phyloP scores from a whole-genome alignment of 495 filamentous ascomycete species.

The Neurospora terricola region DNA sequence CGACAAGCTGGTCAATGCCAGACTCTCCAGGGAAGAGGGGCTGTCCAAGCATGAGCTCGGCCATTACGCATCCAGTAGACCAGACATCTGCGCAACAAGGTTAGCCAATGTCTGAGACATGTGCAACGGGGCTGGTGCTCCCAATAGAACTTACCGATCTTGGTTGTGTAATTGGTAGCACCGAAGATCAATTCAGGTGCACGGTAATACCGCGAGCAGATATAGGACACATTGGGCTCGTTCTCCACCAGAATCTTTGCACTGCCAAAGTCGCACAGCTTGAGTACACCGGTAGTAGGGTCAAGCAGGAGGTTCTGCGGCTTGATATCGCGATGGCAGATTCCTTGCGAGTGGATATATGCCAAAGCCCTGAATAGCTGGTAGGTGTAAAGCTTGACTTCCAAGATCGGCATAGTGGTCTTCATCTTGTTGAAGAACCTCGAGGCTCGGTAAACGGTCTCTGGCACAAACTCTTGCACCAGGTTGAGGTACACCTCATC shows the following conservation, averaged over 20 bases:
- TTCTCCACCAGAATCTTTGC: constrained; percentile 98
- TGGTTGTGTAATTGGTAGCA: constrained; percentile 98
- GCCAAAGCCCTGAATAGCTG: constrained; percentile 96
- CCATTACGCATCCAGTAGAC: constrained; percentile 99
- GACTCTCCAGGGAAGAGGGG: constrained; percentile 98
- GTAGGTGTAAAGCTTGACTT: constrained; percentile 99
- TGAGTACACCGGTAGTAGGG: constrained; percentile 79
- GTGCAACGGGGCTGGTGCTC: background rate
- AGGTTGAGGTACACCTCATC: constrained; percentile 99
- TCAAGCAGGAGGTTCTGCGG: constrained; percentile 95
- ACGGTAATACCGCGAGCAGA: constrained; percentile 98
- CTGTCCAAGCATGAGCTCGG: constrained; percentile 96
- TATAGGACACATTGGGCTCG: constrained; percentile 98
- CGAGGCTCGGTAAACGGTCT: constrained; percentile 97
- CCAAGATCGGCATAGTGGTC: constrained; percentile 97
- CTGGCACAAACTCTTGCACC: constrained; percentile 94
- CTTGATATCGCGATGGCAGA: constrained; percentile 99
- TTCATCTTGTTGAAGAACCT: constrained; percentile 99
- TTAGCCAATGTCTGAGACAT: constrained; percentile 4
- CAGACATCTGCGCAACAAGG: constrained; percentile 67
- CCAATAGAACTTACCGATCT: constrained; percentile 70
- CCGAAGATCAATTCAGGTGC: constrained; percentile 98
- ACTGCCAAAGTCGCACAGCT: constrained; percentile 98
- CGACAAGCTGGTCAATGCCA: constrained; percentile 95
- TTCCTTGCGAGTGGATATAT: constrained; percentile 98